These are phyloP conservation scores for Histomonas meleagridis DNA, from an alignment of 208 protist genomes.

Conservation along the genomic window DNA sequence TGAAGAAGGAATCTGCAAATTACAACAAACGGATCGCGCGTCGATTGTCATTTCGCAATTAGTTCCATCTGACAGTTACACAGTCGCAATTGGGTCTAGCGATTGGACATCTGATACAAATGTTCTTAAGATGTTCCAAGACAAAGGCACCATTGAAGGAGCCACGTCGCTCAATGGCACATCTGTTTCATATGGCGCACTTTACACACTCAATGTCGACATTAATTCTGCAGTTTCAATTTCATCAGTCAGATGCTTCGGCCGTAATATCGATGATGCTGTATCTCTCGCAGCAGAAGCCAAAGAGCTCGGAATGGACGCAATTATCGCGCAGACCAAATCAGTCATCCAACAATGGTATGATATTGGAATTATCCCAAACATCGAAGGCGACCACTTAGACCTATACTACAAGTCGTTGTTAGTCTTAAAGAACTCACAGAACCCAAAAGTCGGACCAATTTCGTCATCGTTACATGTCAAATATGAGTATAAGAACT, in stretches of 20 bases:
- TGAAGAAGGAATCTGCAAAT: background rate
- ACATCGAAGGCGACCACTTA: background rate
- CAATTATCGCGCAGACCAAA: background rate
- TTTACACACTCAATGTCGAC: background rate
- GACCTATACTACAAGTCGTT: constrained; percentile 10
- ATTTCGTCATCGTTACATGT: background rate
- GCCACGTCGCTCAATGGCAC: background rate
- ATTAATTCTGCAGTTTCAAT: background rate
- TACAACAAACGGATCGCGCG: background rate
- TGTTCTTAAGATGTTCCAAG: background rate
- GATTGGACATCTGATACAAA: background rate
- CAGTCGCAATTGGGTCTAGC: background rate
- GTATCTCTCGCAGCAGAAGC: background rate
- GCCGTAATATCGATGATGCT: background rate
- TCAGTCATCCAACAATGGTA: background rate
- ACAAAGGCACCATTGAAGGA: background rate
- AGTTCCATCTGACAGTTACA: background rate
- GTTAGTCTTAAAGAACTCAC: background rate
- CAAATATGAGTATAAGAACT: background rate
- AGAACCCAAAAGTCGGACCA: background rate
- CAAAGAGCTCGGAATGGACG: background rate
- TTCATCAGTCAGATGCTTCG: background rate
- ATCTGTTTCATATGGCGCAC: background rate
- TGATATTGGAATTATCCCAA: background rate
- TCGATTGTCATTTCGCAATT: background rate